Percentiles rank a stretch among this genome's conserved stretches.
Conservation (phyloP, 768 basidiomycete species). For the Xerocomus spinulosus region DNA sequence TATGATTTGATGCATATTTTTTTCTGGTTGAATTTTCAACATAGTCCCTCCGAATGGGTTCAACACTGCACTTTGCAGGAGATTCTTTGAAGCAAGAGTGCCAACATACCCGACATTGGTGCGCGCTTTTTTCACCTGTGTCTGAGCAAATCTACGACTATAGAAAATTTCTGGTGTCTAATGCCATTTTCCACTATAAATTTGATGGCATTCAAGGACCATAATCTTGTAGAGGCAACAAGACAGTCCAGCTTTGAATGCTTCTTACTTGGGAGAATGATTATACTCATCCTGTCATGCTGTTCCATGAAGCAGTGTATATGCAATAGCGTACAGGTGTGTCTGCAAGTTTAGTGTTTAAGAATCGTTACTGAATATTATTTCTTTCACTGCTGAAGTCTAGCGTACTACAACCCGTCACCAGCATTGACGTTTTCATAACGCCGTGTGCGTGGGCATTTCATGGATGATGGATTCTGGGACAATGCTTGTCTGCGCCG, state of each 20-base stretch:
- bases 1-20: too few relatives aligned
- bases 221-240: too few relatives aligned
- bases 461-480: background rate
- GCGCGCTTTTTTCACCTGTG: background rate
- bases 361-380: slow-evolving; percentile 1
- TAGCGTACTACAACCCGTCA: background rate
- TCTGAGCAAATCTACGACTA: background rate
- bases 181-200: slow-evolving; percentile 12
- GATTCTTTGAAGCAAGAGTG: background rate
- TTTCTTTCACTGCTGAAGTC: background rate
- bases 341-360: background rate
- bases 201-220: background rate
- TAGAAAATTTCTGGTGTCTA: background rate
- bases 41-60: background rate
- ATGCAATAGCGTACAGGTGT: slow-evolving; percentile 1
- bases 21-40: background rate
- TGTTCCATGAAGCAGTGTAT: background rate
- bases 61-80: background rate
- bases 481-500: background rate
- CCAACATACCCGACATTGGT: background rate
- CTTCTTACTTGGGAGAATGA: background rate
- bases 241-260: too few relatives aligned
- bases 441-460: too few relatives aligned
- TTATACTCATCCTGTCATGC: background rate
- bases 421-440: background rate